Base-by-base conservation (phyloP, 768 basidiomycete genomes). In the Collybia sp. region DNA sequence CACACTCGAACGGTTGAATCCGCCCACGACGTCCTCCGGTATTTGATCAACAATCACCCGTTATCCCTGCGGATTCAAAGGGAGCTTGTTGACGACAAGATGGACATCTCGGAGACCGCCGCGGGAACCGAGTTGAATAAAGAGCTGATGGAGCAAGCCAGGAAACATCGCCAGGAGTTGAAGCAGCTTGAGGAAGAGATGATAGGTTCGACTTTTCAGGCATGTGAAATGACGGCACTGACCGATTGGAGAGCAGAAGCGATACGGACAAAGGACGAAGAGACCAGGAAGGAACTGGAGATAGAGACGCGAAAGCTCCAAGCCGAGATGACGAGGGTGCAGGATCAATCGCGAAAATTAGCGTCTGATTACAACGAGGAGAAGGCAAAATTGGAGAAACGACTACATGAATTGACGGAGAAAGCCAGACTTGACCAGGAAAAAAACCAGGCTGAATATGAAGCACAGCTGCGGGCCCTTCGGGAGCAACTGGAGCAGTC, bases 101-200 rank as follows among this genome's bases (percentile, higher is more conserved):
- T 71, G 42, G 65, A 71, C 35, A 69, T 82, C 12, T 63, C 70
- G 1, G 64, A 81, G 42, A 82, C 82, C 2, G 61, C 65, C 3
- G 82, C 80, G 1, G 79, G 79, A 1, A 65, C 60, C 12, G 80
- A 79, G 53, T 66, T 83, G 16, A 68, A 67, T 43, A 67, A 69
- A 13, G 79, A 79, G 33, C 55, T 79, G 2, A 66, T 69, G 45
- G 71, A 71, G 48, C 73, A 77, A 58, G 66, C 70, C 19, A 56
- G 68, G 44, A 64, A 68, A 31, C 73, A 77, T 49, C 62, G 70
- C 30, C 62, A 69, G n/a, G 80, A 83, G 52, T 59, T 80, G 54
- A 59, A 61, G 35, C 61, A 60, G 3, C 62, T 83, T 15, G 65
- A 71, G 46, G 53, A 62, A 8, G 76, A 80, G 47, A 75, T 77